Conservation (phyloP, 345 rosid genomes). For the Lepidium africanum region DNA sequence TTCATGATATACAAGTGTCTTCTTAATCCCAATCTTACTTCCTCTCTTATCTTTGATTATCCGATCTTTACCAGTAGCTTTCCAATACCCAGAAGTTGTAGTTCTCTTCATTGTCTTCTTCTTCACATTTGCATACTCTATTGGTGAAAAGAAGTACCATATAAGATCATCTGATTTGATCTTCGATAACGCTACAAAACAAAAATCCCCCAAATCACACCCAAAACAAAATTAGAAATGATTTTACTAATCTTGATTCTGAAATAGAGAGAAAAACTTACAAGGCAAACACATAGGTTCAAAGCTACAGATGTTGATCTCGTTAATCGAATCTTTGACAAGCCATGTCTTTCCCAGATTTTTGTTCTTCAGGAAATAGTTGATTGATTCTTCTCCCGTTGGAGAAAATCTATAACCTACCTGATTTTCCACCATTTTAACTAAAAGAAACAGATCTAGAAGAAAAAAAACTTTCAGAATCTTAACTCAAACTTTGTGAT, state of each 20-base stretch:
- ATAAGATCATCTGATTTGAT: too few relatives aligned
- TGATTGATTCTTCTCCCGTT: slow-evolving; percentile 11
- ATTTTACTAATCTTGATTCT: background rate
- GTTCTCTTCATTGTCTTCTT: too few relatives aligned
- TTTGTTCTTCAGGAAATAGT: slow-evolving; percentile 21
- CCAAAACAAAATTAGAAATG: background rate
- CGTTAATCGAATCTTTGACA: background rate
- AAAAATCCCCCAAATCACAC: background rate
- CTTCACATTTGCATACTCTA: too few relatives aligned
- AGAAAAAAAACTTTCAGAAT: too few relatives aligned
- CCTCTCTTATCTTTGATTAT: background rate
- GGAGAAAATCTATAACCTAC: slow-evolving; percentile 16
- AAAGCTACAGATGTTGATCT: slow-evolving; percentile 11
- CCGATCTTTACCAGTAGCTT: slow-evolving; percentile 32
- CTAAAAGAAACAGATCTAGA: too few relatives aligned
- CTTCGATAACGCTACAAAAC: too few relatives aligned
- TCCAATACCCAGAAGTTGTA: slow-evolving; percentile 30
- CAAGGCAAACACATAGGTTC: slow-evolving; percentile 30
- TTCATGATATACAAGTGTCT: too few relatives aligned
- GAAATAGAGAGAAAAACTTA: background rate
- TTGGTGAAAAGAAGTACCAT: too few relatives aligned
- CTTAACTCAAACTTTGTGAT: too few relatives aligned
- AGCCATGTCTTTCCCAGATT: slow-evolving; percentile 2
- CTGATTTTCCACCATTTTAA: background rate
- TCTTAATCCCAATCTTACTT: background rate